phyloP scores from a whole-genome alignment of 768 basidiomycete species.

The Russula abietina region DNA sequence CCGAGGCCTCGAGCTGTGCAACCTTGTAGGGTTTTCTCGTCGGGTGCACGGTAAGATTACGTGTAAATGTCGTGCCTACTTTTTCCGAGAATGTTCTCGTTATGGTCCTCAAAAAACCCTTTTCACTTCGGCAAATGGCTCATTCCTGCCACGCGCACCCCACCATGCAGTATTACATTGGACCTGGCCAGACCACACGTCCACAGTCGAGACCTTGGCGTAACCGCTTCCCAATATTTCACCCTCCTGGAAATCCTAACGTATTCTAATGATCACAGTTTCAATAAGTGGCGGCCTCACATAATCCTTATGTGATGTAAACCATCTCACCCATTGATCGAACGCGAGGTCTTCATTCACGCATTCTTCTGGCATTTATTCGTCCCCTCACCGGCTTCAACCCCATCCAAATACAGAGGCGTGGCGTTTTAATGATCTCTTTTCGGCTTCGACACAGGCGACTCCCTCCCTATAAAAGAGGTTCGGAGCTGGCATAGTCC shows the following conservation, averaged over 20 bases:
- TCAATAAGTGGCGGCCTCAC: slow-evolving; percentile 17
- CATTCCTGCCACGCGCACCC: slow-evolving; percentile 12
- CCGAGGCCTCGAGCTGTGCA: slow-evolving; percentile 8
- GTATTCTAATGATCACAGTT: slow-evolving; percentile 19
- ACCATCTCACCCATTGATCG: slow-evolving; percentile 17
- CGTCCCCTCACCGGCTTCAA: too few species aligned
- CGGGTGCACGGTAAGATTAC: slow-evolving; percentile 13
- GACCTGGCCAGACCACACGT: slow-evolving; percentile 21
- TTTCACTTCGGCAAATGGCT: slow-evolving; percentile 20
- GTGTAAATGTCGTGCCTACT: slow-evolving; percentile 16
- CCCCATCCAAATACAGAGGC: too few species aligned
- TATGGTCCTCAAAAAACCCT: slow-evolving; percentile 10
- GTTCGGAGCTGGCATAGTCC: slow-evolving; percentile 12
- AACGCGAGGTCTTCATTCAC: slow-evolving; percentile 16
- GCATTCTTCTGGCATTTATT: slow-evolving; percentile 5
- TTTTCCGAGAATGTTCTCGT: slow-evolving; percentile 2
- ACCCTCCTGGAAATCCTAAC: slow-evolving; percentile 18
- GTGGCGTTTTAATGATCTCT: too few species aligned
- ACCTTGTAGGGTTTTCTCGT: background rate
- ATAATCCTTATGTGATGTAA: slow-evolving; percentile 22
- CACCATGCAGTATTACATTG: slow-evolving; percentile 14
- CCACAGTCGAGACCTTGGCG: slow-evolving; percentile 23
- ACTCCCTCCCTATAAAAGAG: slow-evolving; percentile 10
- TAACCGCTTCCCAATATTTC: slow-evolving; percentile 23
- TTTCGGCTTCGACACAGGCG: slow-evolving; percentile 13